Conservation (phyloP, 345 rosid species). For the Alliaria petiolata region DNA sequence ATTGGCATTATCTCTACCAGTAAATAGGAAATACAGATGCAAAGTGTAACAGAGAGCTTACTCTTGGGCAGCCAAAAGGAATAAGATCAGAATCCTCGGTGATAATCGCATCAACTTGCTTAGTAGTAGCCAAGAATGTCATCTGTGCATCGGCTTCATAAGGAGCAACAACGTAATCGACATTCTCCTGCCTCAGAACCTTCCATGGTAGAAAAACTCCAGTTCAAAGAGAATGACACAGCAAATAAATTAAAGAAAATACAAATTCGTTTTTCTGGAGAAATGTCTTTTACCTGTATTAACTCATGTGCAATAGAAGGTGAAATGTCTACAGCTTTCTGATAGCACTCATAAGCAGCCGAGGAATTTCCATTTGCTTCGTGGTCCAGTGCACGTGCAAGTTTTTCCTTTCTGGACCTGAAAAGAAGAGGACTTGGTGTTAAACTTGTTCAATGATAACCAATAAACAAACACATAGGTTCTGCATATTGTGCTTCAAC, state of each 20-base stretch:
- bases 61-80: constrained; percentile 96
- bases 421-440: background rate
- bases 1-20: background rate
- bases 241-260: background rate
- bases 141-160: constrained; percentile 99
- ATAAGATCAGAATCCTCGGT: constrained; percentile 98
- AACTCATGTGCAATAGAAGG: constrained; percentile 82
- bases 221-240: background rate
- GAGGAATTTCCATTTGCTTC: constrained; percentile 75
- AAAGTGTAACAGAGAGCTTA: constrained; percentile 38
- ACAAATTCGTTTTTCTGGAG: background rate
- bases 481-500: background rate
- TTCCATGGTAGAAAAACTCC: constrained; percentile 31
- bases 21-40: background rate
- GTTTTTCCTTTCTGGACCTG: constrained; percentile 85
- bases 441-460: background rate
- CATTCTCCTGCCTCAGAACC: constrained; percentile 75
- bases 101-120: constrained; percentile 83
- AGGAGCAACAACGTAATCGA: constrained; percentile 82
- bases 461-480: background rate
- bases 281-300: constrained; percentile 55
- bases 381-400: constrained; percentile 78
- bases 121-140: constrained; percentile 81
- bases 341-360: constrained; percentile 89
- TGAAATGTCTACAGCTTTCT: constrained; percentile 95